Evolutionary conservation across 768 basidiomycete species (phyloP), one percentile per base, ranked within the genome.

Genomic region (Agrocybe praecox): DNA sequence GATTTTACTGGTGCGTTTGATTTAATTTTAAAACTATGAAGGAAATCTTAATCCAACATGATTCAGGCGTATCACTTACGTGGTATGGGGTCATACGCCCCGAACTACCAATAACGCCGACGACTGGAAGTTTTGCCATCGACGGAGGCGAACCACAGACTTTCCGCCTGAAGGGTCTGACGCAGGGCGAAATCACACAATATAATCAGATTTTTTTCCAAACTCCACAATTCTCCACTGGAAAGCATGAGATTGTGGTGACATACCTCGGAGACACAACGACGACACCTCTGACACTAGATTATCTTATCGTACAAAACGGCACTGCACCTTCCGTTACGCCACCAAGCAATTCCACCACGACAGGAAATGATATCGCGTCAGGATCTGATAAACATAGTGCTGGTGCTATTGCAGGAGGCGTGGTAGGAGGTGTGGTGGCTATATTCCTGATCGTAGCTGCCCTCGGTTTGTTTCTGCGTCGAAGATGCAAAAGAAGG

Each of bases 141-240:
- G 69, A 72, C 49, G 65, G 23, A 29, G 21, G 29, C 6, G 9
- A 6, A 6, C 48, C 48, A 12, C 29, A 32, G 23, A 18, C n/a
- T n/a, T 49, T 49, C 48, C 6, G 40, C 1, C 46, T 61, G 10
- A 46, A 48, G 18, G 67, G 65, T 4, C 55, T 65, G 14, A 29
- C 63, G 2, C 32, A 46, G 19, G 49, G 23, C 45, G 44, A 44
- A 4, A 33, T 43, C 9, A 60, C 67, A 7, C 0, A 14, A 10
- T 70, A 63, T 46, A 70, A 72, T 19, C 56, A 61, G 45, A 49
- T 59, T 11, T 51, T 69, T 10, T 68, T 72, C 46, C 47, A 60
- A 34, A 66, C 65, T 3, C 34, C 59, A 12, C 53, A 56, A 1
- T 65, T 67, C n/a, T 51, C 60, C 23, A 9, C 53, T 4, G 65